Evolutionary conservation across 768 basidiomycete species (phyloP), one percentile per base, ranked within the genome.

Genomic region (Macrocybe gigantea): DNA sequence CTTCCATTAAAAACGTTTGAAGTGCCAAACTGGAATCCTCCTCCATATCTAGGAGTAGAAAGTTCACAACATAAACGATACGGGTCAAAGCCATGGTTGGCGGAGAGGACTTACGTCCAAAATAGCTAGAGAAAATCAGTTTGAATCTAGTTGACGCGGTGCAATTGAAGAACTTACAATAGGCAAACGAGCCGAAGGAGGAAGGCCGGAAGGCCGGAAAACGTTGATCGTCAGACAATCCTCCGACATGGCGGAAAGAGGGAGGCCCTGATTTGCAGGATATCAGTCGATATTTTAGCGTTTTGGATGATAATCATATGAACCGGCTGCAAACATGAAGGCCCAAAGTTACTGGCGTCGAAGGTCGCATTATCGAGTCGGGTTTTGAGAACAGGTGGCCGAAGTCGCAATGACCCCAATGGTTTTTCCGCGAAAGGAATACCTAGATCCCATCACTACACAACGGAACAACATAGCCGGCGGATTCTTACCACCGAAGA

Each of bases 191-290:
- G 64, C 61, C 40, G 56, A 54, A 1, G 53, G 5, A 2, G 38
- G 41, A 8, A 63, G 41, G 8, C 68, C 69, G 0, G 71, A 64
- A 0, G 82, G 80, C 12, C 78, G 64, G 46, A 75, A 78, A 4
- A 84, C 64, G 54, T 82, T 82, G 44, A 82, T 64, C 22, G 77
- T 79, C 41, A 83, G 61, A 56, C 79, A 83, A 50, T 83, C 80
- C 56, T 83, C 80, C 13, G 77, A 77, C 33, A 61, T 56, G 1
- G 55, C 47, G 15, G 64, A 57, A 22, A 65, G 45, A 31, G 3
- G 60, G 29, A 1, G 41, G 15, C 30, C 54, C 58, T 7, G 48
- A 54, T 53, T 7, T 5, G 35, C 11, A 6, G 39, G 47, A 43
- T n/a, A 38, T 22, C 50, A 56, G 38, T 58, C 53, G 11, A 58